phyloP scores from a whole-genome alignment of 1,284 basidiomycete genomes.

The Ganoderma sinense region DNA sequence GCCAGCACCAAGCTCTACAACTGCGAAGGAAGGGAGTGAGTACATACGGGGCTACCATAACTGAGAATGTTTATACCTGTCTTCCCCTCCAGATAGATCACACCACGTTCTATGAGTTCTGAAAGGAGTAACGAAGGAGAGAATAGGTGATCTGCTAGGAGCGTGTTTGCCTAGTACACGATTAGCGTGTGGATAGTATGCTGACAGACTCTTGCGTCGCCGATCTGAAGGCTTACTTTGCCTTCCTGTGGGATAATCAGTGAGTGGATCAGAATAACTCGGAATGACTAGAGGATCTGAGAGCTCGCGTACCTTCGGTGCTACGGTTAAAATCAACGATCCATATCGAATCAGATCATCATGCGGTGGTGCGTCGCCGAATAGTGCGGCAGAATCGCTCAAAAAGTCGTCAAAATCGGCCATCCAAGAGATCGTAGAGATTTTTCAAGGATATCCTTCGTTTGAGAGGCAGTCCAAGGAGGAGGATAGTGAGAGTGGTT shows the following conservation, averaged over 20 bases:
- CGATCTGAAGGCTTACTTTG: constrained; percentile 48
- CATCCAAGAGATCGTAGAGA: constrained; percentile 2
- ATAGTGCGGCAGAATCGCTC: constrained; percentile 25
- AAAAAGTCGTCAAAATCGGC: constrained; percentile 22
- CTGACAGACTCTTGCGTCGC: too few species aligned
- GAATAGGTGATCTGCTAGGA: constrained; percentile 76
- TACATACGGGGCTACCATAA: too few species aligned
- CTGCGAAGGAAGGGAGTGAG: constrained; percentile 47
- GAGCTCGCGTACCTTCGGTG: constrained; percentile 22
- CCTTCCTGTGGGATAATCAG: constrained; percentile 54
- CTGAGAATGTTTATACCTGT: constrained; percentile 43
- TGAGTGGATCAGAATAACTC: neutral
- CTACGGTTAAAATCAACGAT: constrained; percentile 23
- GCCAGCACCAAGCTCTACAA: constrained; percentile 73
- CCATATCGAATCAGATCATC: constrained; percentile 28
- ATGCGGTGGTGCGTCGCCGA: constrained; percentile 18
- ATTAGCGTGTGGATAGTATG: neutral
- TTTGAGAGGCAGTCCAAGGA: neutral
- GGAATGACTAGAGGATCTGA: too few species aligned
- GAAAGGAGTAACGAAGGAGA: constrained; percentile 72
- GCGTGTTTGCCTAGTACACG: constrained; percentile 63
- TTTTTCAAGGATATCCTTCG: neutral
- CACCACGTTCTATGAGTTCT: constrained; percentile 64
- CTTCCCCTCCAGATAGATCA: constrained; percentile 48
- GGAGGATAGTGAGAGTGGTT: neutral